Evolutionary conservation across 306 rosid genomes (phyloP).

Genomic region (Abrus precatorius): DNA sequence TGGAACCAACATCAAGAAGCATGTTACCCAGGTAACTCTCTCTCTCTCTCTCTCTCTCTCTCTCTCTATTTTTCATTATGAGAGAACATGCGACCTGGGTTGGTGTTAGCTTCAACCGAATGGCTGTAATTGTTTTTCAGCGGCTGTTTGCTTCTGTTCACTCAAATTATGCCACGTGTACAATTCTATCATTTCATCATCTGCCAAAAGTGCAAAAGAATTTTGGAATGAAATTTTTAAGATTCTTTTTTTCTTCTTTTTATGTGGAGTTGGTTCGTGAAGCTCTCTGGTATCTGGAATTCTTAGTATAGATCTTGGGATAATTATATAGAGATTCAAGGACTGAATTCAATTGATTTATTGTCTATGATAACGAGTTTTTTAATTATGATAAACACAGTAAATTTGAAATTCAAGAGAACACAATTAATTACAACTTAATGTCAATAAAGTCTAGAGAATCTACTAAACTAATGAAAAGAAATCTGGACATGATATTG

Average conservation of each 20-base stretch:
- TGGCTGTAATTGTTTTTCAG: not conserved
- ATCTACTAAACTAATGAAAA: too few species aligned
- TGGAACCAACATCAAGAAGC: conserved; percentile 72
- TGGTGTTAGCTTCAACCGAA: not conserved
- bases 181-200: not conserved
- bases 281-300: conserved; percentile 12
- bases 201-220: not conserved
- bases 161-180: conserved; percentile 41
- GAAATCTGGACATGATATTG: too few species aligned
- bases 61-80: not conserved
- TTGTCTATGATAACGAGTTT: too few species aligned
- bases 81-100: not conserved
- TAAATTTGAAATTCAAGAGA: too few species aligned
- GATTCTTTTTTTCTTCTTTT: not conserved
- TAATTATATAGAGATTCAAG: not conserved
- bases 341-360: too few species aligned
- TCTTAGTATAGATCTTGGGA: not conserved
- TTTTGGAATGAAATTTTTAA: not conserved
- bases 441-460: too few species aligned
- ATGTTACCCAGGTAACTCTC: conserved; percentile 71
- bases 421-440: too few species aligned
- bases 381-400: too few species aligned
- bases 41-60: not conserved
- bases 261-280: conserved; percentile 11
- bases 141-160: conserved; percentile 4